These are phyloP conservation scores for Lentinula lateritia DNA, from an alignment of 768 basidiomycete genomes.

Conservation along the genomic window DNA sequence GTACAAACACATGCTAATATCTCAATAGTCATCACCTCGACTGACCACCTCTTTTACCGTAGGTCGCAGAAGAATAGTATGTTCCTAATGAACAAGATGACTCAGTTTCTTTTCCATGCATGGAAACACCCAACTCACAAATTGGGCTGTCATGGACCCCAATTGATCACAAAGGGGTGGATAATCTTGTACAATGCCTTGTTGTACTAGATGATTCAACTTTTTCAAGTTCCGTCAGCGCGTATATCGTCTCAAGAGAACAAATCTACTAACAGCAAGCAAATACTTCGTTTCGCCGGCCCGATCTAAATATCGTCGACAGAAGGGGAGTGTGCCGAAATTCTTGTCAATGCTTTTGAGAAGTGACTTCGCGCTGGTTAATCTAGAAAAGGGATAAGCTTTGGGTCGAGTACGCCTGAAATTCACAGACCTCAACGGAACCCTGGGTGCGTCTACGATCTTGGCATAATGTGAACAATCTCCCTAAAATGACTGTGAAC, in stretches of 20 bases:
- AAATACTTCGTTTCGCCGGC: conserved; percentile 90
- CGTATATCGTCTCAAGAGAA: neutral
- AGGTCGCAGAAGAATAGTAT: conserved; percentile 79
- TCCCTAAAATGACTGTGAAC: conserved; percentile 43
- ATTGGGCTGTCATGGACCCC: conserved; percentile 93
- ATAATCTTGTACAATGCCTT: conserved; percentile 76
- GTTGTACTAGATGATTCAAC: conserved; percentile 86
- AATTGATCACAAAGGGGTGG: conserved; percentile 84
- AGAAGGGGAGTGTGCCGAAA: conserved; percentile 95
- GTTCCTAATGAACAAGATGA: conserved; percentile 48
- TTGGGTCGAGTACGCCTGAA: neutral
- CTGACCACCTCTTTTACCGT: conserved; percentile 83
- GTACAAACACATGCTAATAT: neutral
- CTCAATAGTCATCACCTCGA: conserved; percentile 76
- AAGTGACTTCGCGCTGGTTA: conserved; percentile 80
- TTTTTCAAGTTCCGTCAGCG: conserved; percentile 20
- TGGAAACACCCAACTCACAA: conserved; percentile 33
- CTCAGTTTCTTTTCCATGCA: neutral
- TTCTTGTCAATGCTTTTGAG: conserved; percentile 85
- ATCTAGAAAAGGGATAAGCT: conserved; percentile 31
- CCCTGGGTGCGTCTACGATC: conserved; percentile 61
- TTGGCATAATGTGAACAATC: conserved; percentile 93
- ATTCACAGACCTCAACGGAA: conserved; percentile 62
- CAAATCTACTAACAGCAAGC: conserved; percentile 57
- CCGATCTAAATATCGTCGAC: conserved; percentile 91